phyloP scores from a whole-genome alignment of 768 basidiomycete species.

The Suillus placidus region DNA sequence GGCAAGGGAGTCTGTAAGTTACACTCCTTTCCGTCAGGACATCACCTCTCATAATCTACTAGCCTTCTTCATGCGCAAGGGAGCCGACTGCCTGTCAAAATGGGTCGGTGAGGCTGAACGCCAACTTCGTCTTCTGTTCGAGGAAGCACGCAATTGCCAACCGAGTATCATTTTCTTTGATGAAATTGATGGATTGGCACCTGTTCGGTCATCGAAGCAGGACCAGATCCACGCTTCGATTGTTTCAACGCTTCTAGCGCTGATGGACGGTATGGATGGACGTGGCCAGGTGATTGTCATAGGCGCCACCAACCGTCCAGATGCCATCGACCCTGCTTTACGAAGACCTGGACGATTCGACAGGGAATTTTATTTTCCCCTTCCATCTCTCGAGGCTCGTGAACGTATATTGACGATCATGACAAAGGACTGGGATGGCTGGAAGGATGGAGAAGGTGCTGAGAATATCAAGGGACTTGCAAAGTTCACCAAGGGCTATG shows the following conservation, averaged over 20 bases:
- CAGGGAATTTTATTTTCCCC: conserved; percentile 95
- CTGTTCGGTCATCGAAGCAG: conserved; percentile 97
- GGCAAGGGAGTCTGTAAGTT: conserved; percentile 85
- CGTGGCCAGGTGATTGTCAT: conserved; percentile 97
- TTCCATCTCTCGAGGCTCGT: conserved; percentile 83
- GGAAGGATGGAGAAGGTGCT: conserved; percentile 56
- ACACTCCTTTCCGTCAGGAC: not conserved
- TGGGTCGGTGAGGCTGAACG: conserved; percentile 99
- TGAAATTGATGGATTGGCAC: conserved; percentile 98
- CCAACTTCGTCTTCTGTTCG: conserved; percentile 91
- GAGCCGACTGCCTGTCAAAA: conserved; percentile 96
- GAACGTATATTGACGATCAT: conserved; percentile 90
- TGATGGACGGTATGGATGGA: conserved; percentile 99
- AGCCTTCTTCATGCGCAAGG: conserved; percentile 99
- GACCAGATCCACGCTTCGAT: conserved; percentile 99
- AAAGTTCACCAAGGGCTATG: conserved; percentile 94
- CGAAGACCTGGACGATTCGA: conserved; percentile 95
- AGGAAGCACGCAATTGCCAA: conserved; percentile 90
- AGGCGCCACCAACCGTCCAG: conserved; percentile 96
- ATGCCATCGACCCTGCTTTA: conserved; percentile 96
- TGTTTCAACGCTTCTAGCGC: conserved; percentile 90
- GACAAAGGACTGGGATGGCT: conserved; percentile 88
- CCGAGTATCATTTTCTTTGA: conserved; percentile 99
- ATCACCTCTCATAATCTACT: conserved; percentile 7
- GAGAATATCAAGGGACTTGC: conserved; percentile 69